Percentiles rank a stretch among this genome's conserved stretches.
phyloP scores from a whole-genome alignment of 2,329 filamentous ascomycete species.

The Ophiostoma piceae region DNA sequence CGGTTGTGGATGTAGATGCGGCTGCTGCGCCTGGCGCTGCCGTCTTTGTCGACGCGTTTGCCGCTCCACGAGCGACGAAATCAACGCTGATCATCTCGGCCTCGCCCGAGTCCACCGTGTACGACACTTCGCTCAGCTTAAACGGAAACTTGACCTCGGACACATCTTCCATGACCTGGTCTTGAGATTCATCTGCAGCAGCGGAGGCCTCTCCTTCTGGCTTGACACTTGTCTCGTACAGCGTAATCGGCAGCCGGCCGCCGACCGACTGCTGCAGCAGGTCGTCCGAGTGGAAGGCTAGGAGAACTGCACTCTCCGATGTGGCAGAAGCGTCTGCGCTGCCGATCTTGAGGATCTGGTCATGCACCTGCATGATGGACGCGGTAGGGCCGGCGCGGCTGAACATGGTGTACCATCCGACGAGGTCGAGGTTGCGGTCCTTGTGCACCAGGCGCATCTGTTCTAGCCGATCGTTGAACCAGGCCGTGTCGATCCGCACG shows the following conservation, averaged over 20 bases:
- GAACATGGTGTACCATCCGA: conserved; percentile 86
- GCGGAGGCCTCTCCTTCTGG: conserved; percentile 48
- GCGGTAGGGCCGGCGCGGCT: conserved; percentile 64
- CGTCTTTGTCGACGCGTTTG: conserved; percentile 63
- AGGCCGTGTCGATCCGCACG: conserved; percentile 59
- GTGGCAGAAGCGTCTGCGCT: conserved; percentile 75
- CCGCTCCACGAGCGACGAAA: conserved; percentile 79
- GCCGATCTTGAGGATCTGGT: conserved; percentile 65
- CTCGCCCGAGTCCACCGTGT: conserved; percentile 86
- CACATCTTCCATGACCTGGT: conserved; percentile 43
- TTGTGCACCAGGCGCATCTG: conserved; percentile 81
- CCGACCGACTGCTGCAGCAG: conserved; percentile 53
- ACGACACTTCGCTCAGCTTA: conserved; percentile 77
- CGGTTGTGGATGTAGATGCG: not conserved
- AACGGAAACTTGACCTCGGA: conserved; percentile 46
- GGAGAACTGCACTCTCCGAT: conserved; percentile 71
- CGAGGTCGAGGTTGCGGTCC: conserved; percentile 72
- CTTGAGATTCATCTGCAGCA: not conserved
- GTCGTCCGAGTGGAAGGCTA: conserved; percentile 74
- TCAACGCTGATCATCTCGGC: conserved; percentile 98
- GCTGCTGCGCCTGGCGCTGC: not conserved
- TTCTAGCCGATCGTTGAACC: conserved; percentile 73
- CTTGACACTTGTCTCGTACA: conserved; percentile 83
- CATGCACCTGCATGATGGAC: conserved; percentile 68
- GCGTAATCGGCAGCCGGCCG: conserved; percentile 79